Conservation (phyloP, 495 filamentous ascomycete species). For the Aspergillus panamensis region DNA sequence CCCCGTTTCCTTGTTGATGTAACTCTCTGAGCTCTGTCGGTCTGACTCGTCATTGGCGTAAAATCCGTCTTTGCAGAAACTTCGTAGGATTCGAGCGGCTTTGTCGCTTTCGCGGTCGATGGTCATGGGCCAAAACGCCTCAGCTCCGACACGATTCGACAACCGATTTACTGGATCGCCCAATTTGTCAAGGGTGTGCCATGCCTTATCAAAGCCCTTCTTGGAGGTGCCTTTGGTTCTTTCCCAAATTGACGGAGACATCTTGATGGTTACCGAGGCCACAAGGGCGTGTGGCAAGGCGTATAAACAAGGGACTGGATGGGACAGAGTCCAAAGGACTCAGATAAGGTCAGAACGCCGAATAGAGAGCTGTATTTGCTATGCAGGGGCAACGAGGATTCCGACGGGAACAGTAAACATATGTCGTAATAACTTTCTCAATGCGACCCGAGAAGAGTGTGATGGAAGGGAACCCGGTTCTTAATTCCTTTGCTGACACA, state of each 20-base stretch:
- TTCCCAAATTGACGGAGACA: constrained; percentile 37
- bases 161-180: constrained; percentile 71
- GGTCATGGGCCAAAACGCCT: constrained; percentile 78
- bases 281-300: background rate
- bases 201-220: constrained; percentile 55
- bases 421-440: constrained; percentile 10
- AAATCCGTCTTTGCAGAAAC: constrained; percentile 75
- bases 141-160: constrained; percentile 68
- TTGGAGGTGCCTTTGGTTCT: constrained; percentile 46
- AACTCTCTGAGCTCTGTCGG: constrained; percentile 15
- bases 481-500: constrained; percentile 14
- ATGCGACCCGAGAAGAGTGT: constrained; percentile 21
- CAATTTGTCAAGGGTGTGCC: constrained; percentile 49
- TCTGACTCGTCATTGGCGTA: constrained; percentile 42
- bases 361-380: constrained; percentile 7
- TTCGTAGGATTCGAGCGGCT: constrained; percentile 72
- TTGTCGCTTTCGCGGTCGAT: constrained; percentile 81
- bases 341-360: background rate
- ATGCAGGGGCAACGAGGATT: constrained; percentile 1
- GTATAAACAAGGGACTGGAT: background rate
- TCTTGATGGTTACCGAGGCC: constrained; percentile 17
- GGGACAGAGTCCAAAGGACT: constrained; percentile 1
- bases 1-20: constrained; percentile 29
- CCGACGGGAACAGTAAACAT: constrained; percentile 22
- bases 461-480: constrained; percentile 4